A percentile compares a stretch with the other conserved stretches of the same genome.
Conservation (phyloP, 257 asterid genomes). For the Forsythia suspensa region DNA sequence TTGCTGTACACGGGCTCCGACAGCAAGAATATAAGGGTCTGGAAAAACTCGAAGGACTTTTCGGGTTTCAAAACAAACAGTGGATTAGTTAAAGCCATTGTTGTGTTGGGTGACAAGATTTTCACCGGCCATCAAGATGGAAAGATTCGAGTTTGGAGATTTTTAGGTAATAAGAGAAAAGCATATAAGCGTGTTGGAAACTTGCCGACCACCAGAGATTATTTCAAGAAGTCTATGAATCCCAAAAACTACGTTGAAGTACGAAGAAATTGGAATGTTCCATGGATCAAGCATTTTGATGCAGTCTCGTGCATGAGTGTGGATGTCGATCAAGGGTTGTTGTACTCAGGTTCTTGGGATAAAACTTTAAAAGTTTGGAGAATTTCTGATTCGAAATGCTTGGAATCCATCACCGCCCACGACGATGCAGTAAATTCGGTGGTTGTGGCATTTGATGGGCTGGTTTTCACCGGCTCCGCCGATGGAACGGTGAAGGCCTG, state of each 20-base stretch:
- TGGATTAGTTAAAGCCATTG: conserved; percentile 83
- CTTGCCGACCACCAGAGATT: conserved; percentile 71
- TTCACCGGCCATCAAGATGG: conserved; percentile 95
- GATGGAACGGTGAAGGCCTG: conserved; percentile 93
- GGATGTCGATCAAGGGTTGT: conserved; percentile 48
- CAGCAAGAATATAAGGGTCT: conserved; percentile 72
- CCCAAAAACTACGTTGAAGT: conserved; percentile 73
- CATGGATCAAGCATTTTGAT: conserved; percentile 84
- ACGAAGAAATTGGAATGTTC: conserved; percentile 52
- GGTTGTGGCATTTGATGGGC: conserved; percentile 53
- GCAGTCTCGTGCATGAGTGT: conserved; percentile 76
- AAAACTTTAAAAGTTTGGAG: conserved; percentile 87
- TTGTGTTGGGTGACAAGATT: conserved; percentile 45
- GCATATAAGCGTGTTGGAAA: conserved; percentile 60
- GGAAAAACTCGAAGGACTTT: conserved; percentile 67
- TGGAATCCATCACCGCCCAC: conserved; percentile 75
- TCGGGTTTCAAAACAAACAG: conserved; percentile 78
- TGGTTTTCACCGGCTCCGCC: conserved; percentile 84
- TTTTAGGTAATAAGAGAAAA: conserved; percentile 30
- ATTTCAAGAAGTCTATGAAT: conserved; percentile 54
- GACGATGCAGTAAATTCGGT: conserved; percentile 81
- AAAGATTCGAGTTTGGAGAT: conserved; percentile 77
- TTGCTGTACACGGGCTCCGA: conserved; percentile 84
- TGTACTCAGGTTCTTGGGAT: conserved; percentile 95
- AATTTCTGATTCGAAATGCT: conserved; percentile 70